Conservation (phyloP, 768 basidiomycete genomes). For the Psilocybe cyanescens region DNA sequence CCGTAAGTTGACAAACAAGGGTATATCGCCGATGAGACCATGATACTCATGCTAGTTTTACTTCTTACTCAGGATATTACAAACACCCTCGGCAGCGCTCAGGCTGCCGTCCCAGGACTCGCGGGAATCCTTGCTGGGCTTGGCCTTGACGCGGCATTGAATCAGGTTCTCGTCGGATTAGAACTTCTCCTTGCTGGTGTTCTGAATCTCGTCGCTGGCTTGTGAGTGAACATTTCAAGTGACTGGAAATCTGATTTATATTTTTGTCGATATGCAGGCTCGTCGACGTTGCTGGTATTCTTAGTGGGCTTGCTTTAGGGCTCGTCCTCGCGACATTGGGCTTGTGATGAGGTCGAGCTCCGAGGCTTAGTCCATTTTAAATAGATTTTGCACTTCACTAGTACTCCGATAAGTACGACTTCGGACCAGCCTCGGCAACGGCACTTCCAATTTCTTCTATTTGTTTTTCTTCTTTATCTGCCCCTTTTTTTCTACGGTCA, state of each 20-base stretch:
- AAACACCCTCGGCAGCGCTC: background rate
- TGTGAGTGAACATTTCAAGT: background rate
- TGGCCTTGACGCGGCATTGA: background rate
- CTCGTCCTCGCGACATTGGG: background rate
- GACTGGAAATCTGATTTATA: no score
- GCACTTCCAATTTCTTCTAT: no score
- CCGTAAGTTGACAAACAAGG: background rate
- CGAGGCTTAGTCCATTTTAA: no score
- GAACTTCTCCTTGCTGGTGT: background rate
- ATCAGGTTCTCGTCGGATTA: constrained; percentile 2
- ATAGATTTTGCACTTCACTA: no score
- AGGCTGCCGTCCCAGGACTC: constrained; percentile 1
- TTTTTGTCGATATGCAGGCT: background rate
- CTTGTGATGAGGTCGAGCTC: background rate
- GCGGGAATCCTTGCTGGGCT: background rate
- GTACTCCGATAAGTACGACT: no score
- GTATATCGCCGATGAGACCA: no score
- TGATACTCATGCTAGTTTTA: no score
- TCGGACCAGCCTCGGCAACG: no score
- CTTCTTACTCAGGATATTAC: background rate
- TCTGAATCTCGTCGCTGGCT: background rate
- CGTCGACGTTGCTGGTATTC: background rate
- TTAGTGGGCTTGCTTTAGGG: background rate
- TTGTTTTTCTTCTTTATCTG: no score
- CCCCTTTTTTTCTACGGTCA: no score